A percentile compares a stretch with the other conserved stretches of the same genome.
phyloP scores from a whole-genome alignment of 164 flowering plant species.

The Paratinospora sagittata region DNA sequence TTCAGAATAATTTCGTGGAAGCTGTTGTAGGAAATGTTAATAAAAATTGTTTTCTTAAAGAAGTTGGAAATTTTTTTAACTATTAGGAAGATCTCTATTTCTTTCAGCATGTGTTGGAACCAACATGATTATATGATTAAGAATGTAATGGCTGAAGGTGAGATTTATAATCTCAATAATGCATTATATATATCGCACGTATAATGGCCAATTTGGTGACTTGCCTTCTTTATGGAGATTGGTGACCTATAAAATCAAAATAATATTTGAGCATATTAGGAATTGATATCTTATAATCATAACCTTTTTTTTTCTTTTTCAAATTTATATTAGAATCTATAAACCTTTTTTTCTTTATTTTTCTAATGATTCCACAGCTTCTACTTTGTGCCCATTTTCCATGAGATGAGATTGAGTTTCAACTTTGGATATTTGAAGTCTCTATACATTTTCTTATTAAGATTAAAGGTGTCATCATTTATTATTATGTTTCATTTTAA shows the following conservation, averaged over 20 bases:
- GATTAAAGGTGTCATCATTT: too few species aligned
- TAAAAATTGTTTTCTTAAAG: not conserved
- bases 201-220: too few species aligned
- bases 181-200: too few species aligned
- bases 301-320: not conserved
- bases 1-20: not conserved
- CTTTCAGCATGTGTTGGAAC: not conserved
- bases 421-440: not conserved
- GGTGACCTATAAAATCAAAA: not conserved
- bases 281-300: not conserved
- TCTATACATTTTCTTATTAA: too few species aligned
- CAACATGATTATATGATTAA: not conserved
- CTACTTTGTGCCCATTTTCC: not conserved
- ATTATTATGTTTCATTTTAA: too few species aligned
- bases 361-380: not conserved
- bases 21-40: not conserved
- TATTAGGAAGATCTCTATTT: not conserved
- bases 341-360: too few species aligned
- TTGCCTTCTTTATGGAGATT: not conserved
- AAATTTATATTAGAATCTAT: not conserved
- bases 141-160: not conserved
- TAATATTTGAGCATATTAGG: not conserved
- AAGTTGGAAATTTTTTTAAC: too few species aligned
- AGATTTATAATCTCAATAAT: not conserved
- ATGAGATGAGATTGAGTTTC: too few species aligned